Conservation (phyloP, 1,284 basidiomycete species). For the Schizophyllum commune region DNA sequence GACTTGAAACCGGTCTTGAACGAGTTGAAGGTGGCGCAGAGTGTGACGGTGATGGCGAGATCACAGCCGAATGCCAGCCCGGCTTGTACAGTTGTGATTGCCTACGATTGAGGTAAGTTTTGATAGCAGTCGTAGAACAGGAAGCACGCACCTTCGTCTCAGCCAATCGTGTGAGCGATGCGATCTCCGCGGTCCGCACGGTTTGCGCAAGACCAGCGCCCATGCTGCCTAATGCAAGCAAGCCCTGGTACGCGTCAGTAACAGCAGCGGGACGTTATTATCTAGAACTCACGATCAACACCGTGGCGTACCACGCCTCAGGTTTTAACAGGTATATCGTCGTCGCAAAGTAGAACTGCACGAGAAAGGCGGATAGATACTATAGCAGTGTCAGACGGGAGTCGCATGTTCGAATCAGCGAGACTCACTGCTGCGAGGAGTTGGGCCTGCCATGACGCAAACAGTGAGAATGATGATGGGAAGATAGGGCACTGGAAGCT, state of each 20-base stretch:
- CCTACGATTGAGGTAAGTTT: neutral
- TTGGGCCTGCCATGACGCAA: neutral
- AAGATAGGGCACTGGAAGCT: neutral
- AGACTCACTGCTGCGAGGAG: neutral
- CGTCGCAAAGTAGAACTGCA: neutral
- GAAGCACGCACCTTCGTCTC: neutral
- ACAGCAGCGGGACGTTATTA: neutral
- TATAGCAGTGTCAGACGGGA: neutral
- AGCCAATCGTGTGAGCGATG: neutral
- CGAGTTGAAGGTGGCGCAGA: conserved; percentile 12
- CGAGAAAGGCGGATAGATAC: neutral
- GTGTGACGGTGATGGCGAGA: conserved; percentile 13
- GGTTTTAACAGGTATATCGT: neutral
- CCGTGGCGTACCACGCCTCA: neutral
- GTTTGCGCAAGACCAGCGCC: neutral
- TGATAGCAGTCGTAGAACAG: too few species aligned
- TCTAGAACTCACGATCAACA: neutral
- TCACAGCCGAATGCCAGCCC: conserved; percentile 13
- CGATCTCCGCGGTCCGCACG: neutral
- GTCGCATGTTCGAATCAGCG: neutral
- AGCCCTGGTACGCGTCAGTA: neutral
- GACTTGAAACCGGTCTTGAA: conserved; percentile 10
- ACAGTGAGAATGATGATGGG: neutral
- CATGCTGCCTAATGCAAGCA: neutral
- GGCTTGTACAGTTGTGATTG: conserved; percentile 12